phyloP scores from a whole-genome alignment of 2,329 filamentous ascomycete species.

The Hymenoscyphus salicellus region DNA sequence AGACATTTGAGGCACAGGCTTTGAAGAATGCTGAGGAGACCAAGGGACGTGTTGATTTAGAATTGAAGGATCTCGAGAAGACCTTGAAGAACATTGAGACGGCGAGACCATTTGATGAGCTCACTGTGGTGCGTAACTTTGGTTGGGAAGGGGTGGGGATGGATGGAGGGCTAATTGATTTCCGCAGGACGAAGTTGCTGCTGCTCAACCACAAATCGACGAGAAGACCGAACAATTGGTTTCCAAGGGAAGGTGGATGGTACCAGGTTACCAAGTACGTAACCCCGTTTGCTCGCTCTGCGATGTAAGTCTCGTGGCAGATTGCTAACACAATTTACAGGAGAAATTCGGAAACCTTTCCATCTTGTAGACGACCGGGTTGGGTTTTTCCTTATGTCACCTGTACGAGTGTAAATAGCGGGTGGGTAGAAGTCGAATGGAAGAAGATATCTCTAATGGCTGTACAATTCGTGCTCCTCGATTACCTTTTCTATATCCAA shows the following conservation, averaged over 20 bases:
- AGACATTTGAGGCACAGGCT: slow-evolving; percentile 95
- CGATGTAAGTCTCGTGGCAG: background rate
- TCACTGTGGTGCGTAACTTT: slow-evolving; percentile 80
- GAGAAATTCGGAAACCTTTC: slow-evolving; percentile 99
- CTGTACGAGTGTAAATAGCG: slow-evolving; percentile 69
- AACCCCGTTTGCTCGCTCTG: slow-evolving; percentile 1
- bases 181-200: slow-evolving; percentile 82
- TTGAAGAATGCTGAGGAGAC: slow-evolving; percentile 96
- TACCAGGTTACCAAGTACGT: slow-evolving; percentile 96
- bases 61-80: slow-evolving; percentile 89
- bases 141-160: background rate
- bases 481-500: slow-evolving; percentile 1
- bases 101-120: slow-evolving; percentile 90
- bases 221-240: slow-evolving; percentile 94
- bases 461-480: slow-evolving; percentile 1
- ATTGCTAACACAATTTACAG: slow-evolving; percentile 57
- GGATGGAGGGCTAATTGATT: slow-evolving; percentile 14
- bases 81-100: slow-evolving; percentile 97
- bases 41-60: slow-evolving; percentile 91
- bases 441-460: slow-evolving; percentile 20
- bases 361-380: slow-evolving; percentile 65
- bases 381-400: slow-evolving; percentile 48
- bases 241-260: slow-evolving; percentile 96
- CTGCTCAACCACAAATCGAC: slow-evolving; percentile 94
- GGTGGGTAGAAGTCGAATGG: slow-evolving; percentile 24